Percentiles rank a stretch among this genome's conserved stretches.
These are phyloP conservation scores for Botrytis deweyae DNA, from an alignment of 2,329 filamentous ascomycete species.

Conservation along the genomic window DNA sequence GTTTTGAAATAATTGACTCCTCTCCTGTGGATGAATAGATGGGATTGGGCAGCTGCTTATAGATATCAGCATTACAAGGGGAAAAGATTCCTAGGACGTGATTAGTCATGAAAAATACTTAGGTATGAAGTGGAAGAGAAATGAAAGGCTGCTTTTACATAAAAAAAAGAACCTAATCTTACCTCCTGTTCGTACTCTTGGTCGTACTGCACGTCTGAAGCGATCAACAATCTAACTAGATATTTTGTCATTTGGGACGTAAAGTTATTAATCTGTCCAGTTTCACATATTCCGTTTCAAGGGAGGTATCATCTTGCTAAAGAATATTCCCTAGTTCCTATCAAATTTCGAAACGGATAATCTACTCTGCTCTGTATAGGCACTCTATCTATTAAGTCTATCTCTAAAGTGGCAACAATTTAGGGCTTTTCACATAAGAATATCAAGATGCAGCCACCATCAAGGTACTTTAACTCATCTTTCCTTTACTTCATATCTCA, in stretches of 20 bases:
- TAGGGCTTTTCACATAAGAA: background rate
- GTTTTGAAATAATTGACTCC: slow-evolving; percentile 13
- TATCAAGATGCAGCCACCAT: slow-evolving; percentile 2
- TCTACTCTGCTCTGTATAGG: background rate
- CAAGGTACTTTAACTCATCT: background rate
- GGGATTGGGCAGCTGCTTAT: background rate
- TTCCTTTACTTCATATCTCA: background rate
- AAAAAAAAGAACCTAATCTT: background rate
- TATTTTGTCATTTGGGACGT: background rate
- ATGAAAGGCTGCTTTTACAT: slow-evolving; percentile 7
- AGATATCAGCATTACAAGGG: slow-evolving; percentile 5
- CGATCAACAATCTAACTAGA: background rate
- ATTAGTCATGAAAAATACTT: background rate
- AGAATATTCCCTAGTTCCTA: background rate
- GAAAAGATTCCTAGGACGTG: background rate
- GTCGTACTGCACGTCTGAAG: background rate
- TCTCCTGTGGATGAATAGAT: background rate
- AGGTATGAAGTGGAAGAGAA: background rate
- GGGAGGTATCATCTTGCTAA: background rate
- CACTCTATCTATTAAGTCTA: background rate
- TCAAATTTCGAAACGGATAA: background rate
- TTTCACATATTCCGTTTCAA: background rate
- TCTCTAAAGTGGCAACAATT: slow-evolving; percentile 2
- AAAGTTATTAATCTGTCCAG: background rate
- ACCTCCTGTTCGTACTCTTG: background rate